These are phyloP conservation scores for Magnolia changhungtana DNA, from an alignment of 164 flowering plant species.

Conservation along the genomic window DNA sequence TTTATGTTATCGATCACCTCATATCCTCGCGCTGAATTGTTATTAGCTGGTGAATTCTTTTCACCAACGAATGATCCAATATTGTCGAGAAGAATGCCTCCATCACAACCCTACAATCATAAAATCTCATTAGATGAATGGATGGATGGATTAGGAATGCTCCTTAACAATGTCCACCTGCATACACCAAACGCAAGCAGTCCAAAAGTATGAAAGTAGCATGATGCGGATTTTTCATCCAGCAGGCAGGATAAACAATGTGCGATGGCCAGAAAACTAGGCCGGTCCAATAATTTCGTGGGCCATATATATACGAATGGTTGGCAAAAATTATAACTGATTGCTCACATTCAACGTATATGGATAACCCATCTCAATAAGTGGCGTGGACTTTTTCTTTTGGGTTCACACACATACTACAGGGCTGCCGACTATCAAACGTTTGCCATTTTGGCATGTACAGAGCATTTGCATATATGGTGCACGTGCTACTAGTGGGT, in stretches of 20 bases:
- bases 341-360: too few relatives aligned
- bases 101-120: constrained; percentile 26
- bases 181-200: not conserved
- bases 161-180: too few relatives aligned
- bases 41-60: constrained; percentile 11
- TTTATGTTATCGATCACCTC: constrained; percentile 21
- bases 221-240: not conserved
- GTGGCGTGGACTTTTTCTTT: too few relatives aligned
- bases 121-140: not conserved
- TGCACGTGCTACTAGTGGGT: too few relatives aligned
- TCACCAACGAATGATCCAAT: constrained; percentile 15
- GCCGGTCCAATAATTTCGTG: not conserved
- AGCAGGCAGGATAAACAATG: not conserved
- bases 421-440: too few relatives aligned
- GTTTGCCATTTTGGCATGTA: too few relatives aligned
- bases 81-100: constrained; percentile 16
- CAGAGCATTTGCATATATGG: too few relatives aligned
- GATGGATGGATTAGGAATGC: too few relatives aligned
- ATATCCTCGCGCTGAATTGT: constrained; percentile 16
- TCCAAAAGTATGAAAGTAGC: not conserved
- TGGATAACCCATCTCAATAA: too few relatives aligned
- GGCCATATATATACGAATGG: not conserved
- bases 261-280: not conserved
- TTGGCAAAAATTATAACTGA: too few relatives aligned
- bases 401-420: too few relatives aligned